Conservation (phyloP, 805 yeast genomes). For the Novakomyces olei region DNA sequence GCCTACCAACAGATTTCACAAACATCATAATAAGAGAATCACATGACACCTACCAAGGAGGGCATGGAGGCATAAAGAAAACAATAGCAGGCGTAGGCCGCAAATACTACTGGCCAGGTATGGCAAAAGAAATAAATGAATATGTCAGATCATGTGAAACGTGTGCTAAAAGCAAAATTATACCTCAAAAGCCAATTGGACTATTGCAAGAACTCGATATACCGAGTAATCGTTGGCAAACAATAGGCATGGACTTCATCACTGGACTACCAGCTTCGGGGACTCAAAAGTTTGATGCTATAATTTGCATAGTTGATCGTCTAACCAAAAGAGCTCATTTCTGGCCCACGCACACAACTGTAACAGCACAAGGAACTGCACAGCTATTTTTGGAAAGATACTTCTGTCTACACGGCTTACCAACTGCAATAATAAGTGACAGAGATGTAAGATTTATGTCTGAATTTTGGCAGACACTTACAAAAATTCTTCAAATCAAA, state of each 20-base stretch:
- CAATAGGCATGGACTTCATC: slow-evolving; percentile 2
- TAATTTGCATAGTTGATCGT: not conserved
- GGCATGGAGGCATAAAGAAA: slow-evolving; percentile 2
- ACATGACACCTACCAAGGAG: slow-evolving; percentile 1
- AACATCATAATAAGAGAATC: too few relatives aligned
- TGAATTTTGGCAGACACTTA: not conserved
- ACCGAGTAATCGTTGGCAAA: slow-evolving; percentile 7
- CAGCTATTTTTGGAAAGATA: not conserved
- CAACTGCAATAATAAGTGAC: not conserved
- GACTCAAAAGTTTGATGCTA: not conserved
- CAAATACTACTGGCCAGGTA: slow-evolving; percentile 6
- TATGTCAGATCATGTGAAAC: slow-evolving; percentile 6
- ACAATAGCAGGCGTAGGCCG: slow-evolving; percentile 1
- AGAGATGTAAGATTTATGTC: not conserved
- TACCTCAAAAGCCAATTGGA: slow-evolving; percentile 5
- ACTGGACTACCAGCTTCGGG: not conserved
- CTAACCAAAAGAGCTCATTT: not conserved
- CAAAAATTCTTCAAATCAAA: not conserved
- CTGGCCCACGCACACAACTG: not conserved
- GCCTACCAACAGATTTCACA: too few relatives aligned
- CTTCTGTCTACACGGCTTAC: not conserved
- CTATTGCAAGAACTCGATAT: slow-evolving; percentile 6
- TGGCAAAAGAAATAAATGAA: slow-evolving; percentile 4
- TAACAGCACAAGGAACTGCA: not conserved
- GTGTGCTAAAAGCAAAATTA: slow-evolving; percentile 6